Conservation (phyloP, 192 early-diverging fungal species). For the Chytriomyces sp. region DNA sequence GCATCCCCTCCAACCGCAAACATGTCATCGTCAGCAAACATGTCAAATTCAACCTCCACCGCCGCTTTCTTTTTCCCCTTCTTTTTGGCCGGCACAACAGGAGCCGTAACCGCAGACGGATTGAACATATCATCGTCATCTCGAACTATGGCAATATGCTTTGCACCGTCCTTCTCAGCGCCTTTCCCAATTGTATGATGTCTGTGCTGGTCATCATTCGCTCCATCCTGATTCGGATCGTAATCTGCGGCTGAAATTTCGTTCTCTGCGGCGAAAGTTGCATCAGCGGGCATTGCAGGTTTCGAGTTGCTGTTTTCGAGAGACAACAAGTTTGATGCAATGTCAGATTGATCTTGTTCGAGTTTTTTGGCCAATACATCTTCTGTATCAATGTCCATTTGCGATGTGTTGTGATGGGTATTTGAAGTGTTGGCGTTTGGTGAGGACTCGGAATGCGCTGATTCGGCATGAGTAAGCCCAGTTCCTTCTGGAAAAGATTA, state of each 20-base stretch:
- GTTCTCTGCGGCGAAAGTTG: slow-evolving; percentile 7
- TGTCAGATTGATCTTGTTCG: no score
- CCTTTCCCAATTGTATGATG: background rate
- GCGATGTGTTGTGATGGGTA: no score
- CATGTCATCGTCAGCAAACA: slow-evolving; percentile 84
- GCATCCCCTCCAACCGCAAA: slow-evolving; percentile 53
- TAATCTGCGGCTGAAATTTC: slow-evolving; percentile 72
- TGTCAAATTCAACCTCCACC: slow-evolving; percentile 49
- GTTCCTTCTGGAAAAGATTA: no score
- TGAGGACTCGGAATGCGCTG: no score
- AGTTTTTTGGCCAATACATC: no score
- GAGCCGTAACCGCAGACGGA: background rate
- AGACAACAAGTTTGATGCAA: background rate
- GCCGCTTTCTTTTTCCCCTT: slow-evolving; percentile 8
- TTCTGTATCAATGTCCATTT: no score
- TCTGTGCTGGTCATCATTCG: slow-evolving; percentile 62
- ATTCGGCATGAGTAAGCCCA: no score
- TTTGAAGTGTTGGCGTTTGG: no score
- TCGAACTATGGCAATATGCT: slow-evolving; percentile 7
- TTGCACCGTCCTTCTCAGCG: slow-evolving; percentile 3
- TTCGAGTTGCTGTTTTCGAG: background rate
- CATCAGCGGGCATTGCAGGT: background rate
- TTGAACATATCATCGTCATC: slow-evolving; percentile 39
- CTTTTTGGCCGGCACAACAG: background rate
- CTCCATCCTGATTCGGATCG: slow-evolving; percentile 75